Conservation (phyloP, 257 asterid genomes). For the Hygrophila difformis region DNA sequence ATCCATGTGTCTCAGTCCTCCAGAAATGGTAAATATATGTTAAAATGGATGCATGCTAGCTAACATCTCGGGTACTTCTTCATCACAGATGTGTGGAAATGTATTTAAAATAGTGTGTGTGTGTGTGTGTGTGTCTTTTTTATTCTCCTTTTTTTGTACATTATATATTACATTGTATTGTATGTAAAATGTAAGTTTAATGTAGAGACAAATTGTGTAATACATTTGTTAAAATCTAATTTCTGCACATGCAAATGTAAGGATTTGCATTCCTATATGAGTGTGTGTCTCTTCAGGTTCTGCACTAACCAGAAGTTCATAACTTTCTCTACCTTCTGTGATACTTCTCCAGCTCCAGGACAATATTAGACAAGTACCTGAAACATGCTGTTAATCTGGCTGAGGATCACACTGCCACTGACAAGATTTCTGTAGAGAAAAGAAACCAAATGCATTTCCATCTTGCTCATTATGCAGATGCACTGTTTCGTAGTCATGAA, state of each 20-base stretch:
- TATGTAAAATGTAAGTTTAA: no score
- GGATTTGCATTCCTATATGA: not conserved
- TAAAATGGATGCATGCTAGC: no score
- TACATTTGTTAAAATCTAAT: no score
- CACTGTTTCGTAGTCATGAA: conserved; percentile 86
- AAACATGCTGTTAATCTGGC: conserved; percentile 84
- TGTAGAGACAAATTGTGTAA: no score
- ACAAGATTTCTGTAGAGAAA: conserved; percentile 49
- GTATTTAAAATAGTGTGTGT: not conserved
- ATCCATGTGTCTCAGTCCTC: no score
- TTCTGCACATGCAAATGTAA: conserved; percentile 1
- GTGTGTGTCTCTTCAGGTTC: not conserved
- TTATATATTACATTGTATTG: no score
- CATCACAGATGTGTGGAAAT: not conserved
- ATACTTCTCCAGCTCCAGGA: conserved; percentile 72
- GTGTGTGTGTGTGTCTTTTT: no score
- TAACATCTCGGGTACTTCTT: no score
- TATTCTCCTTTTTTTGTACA: no score
- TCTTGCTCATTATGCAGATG: conserved; percentile 97
- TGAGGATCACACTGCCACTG: conserved; percentile 45
- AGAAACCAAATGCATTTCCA: conserved; percentile 94
- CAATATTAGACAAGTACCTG: conserved; percentile 86
- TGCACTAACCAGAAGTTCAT: conserved; percentile 1
- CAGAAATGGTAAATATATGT: no score
- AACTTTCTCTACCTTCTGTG: conserved; percentile 14